Evolutionary conservation across 108 stramenopile genomes (phyloP).

Genomic region (Stephanodiscus minutulus): DNA sequence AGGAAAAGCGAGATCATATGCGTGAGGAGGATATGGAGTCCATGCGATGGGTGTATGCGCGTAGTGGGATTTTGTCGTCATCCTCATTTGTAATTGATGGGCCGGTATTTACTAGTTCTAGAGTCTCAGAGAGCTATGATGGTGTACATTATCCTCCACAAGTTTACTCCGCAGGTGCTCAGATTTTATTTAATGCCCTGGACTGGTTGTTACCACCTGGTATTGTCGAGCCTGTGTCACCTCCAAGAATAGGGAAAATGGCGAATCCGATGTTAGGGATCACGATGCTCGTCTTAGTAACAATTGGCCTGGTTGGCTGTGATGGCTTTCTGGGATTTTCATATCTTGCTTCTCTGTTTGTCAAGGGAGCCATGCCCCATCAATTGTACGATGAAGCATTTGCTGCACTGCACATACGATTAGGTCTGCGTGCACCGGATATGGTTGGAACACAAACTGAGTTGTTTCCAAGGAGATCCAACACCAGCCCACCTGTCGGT

Average conservation of each 20-base stretch:
- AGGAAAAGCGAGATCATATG: conserved; percentile 78
- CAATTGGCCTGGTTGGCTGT: conserved; percentile 67
- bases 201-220: conserved; percentile 77
- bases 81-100: conserved; percentile 82
- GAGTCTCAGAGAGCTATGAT: conserved; percentile 79
- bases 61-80: conserved; percentile 48
- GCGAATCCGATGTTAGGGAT: conserved; percentile 67
- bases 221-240: conserved; percentile 24
- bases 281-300: conserved; percentile 62
- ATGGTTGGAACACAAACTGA: background rate
- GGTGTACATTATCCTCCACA: conserved; percentile 88
- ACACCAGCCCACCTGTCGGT: background rate
- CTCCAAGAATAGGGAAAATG: conserved; percentile 70
- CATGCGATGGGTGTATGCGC: conserved; percentile 63
- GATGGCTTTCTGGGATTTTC: conserved; percentile 87
- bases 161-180: conserved; percentile 82
- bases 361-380: conserved; percentile 60
- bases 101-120: conserved; percentile 59
- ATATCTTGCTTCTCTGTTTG: conserved; percentile 74
- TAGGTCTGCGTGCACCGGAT: background rate
- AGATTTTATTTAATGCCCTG: conserved; percentile 78
- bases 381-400: conserved; percentile 69
- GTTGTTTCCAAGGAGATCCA: background rate
- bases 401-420: conserved; percentile 11
- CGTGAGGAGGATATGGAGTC: conserved; percentile 76